Percentiles rank a stretch among this genome's conserved stretches.
phyloP scores from a whole-genome alignment of 1,284 basidiomycete species.

The Coniophora puteana region DNA sequence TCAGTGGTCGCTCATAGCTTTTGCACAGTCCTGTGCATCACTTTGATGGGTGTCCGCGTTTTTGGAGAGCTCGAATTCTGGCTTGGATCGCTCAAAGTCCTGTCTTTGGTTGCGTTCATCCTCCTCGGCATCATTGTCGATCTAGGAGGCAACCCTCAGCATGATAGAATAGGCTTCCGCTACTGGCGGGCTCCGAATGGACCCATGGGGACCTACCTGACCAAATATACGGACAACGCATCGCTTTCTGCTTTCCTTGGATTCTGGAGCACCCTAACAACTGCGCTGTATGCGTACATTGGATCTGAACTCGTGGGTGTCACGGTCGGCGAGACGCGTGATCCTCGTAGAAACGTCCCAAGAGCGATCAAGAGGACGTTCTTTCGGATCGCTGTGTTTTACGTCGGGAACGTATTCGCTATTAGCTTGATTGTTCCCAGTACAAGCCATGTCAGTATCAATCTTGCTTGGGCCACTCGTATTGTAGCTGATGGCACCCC shows the following conservation, averaged over 20 bases:
- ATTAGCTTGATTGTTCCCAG: constrained; percentile 60
- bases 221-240: constrained; percentile 41
- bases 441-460: constrained; percentile 30
- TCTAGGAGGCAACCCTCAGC: constrained; percentile 59
- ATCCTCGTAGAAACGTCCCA: constrained; percentile 43
- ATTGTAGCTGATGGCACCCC: constrained; percentile 1
- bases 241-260: constrained; percentile 52
- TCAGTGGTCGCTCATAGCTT: constrained; percentile 3
- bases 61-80: constrained; percentile 64
- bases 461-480: not conserved
- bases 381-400: constrained; percentile 59
- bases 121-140: constrained; percentile 50
- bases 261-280: constrained; percentile 55
- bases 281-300: constrained; percentile 43
- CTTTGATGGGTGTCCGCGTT: constrained; percentile 48
- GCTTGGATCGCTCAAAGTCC: constrained; percentile 52
- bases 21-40: constrained; percentile 45
- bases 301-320: constrained; percentile 49
- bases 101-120: constrained; percentile 58
- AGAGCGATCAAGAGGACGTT: constrained; percentile 46
- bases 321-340: constrained; percentile 48
- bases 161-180: constrained; percentile 62
- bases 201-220: constrained; percentile 44
- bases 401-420: constrained; percentile 65
- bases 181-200: constrained; percentile 53